Evolutionary conservation across 768 basidiomycete species (phyloP).

Genomic region (Candolleomyces eurysporus): DNA sequence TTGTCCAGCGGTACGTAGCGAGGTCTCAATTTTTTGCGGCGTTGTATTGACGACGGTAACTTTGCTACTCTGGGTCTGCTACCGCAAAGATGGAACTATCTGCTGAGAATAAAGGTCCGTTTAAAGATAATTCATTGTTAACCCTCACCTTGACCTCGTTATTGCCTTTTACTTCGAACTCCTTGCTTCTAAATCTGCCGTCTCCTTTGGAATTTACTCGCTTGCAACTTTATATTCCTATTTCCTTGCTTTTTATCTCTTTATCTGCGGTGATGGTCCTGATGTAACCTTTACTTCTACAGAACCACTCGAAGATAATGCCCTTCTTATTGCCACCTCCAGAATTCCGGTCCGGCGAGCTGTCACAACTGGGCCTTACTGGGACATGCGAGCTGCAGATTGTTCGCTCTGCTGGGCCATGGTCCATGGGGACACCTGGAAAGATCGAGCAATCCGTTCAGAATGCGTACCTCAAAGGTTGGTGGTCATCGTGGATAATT

Average conservation of each 20-base stretch:
- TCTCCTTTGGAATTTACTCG: neutral
- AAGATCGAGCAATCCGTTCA: conserved; percentile 90
- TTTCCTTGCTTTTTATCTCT: neutral
- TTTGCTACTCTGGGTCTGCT: neutral
- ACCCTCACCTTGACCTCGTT: neutral
- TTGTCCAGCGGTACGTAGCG: conserved; percentile 71
- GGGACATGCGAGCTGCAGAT: conserved; percentile 98
- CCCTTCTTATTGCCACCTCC: conserved; percentile 93
- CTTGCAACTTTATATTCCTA: neutral
- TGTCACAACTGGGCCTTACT: conserved; percentile 76
- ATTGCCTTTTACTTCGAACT: neutral
- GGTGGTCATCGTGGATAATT: neutral
- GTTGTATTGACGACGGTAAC: no score
- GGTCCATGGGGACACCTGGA: conserved; percentile 91
- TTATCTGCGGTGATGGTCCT: neutral
- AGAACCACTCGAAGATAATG: conserved; percentile 93
- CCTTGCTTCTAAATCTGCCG: neutral
- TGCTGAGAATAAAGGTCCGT: conserved; percentile 86
- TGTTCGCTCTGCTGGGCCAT: conserved; percentile 91
- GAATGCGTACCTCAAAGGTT: conserved; percentile 90
- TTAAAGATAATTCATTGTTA: conserved; percentile 10
- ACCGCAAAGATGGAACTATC: conserved; percentile 79
- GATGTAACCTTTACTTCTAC: conserved; percentile 4
- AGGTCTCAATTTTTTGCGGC: neutral
- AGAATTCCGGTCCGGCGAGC: conserved; percentile 82